phyloP scores from a whole-genome alignment of 2,329 filamentous ascomycete species.

The Parafenestella ontariensis region DNA sequence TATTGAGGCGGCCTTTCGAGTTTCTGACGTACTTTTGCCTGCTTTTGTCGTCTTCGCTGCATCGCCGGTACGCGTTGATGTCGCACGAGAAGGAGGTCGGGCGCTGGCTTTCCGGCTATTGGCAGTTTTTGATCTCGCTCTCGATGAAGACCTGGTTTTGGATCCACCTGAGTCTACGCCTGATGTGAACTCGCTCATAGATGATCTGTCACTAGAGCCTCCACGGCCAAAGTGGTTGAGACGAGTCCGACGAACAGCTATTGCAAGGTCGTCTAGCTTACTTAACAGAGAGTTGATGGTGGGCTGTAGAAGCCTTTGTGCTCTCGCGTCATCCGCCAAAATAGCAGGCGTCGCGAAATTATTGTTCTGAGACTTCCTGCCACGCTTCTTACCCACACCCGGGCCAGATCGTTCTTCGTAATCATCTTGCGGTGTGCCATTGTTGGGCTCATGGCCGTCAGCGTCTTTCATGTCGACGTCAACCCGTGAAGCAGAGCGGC shows the following conservation, averaged over 20 bases:
- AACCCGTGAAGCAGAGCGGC: neutral
- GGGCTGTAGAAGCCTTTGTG: constrained; percentile 70
- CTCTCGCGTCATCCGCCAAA: constrained; percentile 74
- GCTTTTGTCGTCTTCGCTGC: neutral
- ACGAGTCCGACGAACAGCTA: constrained; percentile 72
- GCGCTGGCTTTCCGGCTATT: constrained; percentile 13
- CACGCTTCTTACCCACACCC: constrained; percentile 9
- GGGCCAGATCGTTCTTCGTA: neutral
- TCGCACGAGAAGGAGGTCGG: constrained; percentile 18
- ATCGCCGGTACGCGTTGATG: constrained; percentile 1
- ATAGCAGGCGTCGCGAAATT: constrained; percentile 57
- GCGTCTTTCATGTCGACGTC: constrained; percentile 16
- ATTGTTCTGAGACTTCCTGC: constrained; percentile 14
- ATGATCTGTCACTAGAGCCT: constrained; percentile 34
- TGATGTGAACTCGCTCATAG: constrained; percentile 37
- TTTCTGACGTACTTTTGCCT: neutral
- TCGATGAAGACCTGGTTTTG: constrained; percentile 20
- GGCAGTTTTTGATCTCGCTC: constrained; percentile 17
- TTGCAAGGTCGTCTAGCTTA: constrained; percentile 73
- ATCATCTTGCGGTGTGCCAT: constrained; percentile 1
- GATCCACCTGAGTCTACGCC: constrained; percentile 31
- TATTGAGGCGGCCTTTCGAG: neutral
- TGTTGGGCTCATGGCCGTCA: neutral
- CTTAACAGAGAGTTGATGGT: constrained; percentile 73
- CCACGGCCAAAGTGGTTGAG: constrained; percentile 55